These are phyloP conservation scores for Raffaelea ambrosiae DNA, from an alignment of 2,329 filamentous ascomycete genomes.

Conservation along the genomic window DNA sequence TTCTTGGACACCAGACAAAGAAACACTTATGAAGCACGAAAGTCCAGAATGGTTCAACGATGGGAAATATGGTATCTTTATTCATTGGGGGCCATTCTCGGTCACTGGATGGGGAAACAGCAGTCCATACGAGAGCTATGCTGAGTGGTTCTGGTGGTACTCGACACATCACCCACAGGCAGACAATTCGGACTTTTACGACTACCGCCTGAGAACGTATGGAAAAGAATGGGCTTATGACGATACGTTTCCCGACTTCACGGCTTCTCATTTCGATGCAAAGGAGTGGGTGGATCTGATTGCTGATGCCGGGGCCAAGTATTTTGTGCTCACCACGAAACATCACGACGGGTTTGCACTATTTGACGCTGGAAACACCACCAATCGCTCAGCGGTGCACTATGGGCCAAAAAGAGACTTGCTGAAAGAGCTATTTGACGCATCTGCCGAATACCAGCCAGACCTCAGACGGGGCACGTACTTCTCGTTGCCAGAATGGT, in stretches of 20 bases:
- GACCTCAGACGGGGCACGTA: constrained; percentile 34
- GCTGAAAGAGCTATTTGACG: constrained; percentile 33
- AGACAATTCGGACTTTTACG: constrained; percentile 10
- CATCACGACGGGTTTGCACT: constrained; percentile 39
- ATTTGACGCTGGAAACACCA: constrained; percentile 27
- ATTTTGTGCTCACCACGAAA: constrained; percentile 38
- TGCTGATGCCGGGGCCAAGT: constrained; percentile 27
- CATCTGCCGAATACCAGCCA: constrained; percentile 30
- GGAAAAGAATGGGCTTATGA: constrained; percentile 15
- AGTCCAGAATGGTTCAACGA: constrained; percentile 45
- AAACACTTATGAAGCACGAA: constrained; percentile 28
- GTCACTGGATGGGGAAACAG: constrained; percentile 48
- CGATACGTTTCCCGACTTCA: constrained; percentile 25
- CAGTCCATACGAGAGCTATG: constrained; percentile 29
- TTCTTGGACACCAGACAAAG: constrained; percentile 5
- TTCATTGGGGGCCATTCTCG: constrained; percentile 50
- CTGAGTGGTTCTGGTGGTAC: constrained; percentile 41
- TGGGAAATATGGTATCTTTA: constrained; percentile 52
- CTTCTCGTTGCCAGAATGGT: constrained; percentile 42
- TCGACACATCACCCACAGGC: constrained; percentile 18
- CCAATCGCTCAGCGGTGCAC: constrained; percentile 30
- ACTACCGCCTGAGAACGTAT: constrained; percentile 12
- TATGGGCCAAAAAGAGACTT: constrained; percentile 32
- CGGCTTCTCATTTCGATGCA: constrained; percentile 9
- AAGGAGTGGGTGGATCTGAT: constrained; percentile 26